phyloP scores from a whole-genome alignment of 345 rosid species.

The rapeseed (Brassica napus) region DNA sequence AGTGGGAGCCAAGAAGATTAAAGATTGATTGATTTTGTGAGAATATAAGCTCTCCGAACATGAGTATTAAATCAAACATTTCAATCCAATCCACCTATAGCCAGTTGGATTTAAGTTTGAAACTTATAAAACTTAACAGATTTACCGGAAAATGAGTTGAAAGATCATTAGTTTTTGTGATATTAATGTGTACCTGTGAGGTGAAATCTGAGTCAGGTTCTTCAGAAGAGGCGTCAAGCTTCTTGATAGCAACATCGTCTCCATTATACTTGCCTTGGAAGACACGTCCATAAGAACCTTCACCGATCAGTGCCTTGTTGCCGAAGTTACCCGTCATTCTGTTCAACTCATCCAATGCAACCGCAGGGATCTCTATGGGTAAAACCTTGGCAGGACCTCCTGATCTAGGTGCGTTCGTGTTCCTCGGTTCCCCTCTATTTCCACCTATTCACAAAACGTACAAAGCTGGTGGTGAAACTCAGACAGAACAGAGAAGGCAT shows the following conservation, averaged over 20 bases:
- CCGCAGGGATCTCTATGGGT: constrained; percentile 73
- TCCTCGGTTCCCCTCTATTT: constrained; percentile 75
- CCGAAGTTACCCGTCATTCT: constrained; percentile 70
- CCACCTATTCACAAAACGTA: constrained; percentile 17
- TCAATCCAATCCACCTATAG: no score
- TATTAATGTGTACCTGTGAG: constrained; percentile 60
- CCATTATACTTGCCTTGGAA: constrained; percentile 66
- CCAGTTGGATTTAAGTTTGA: no score
- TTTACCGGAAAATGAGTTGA: not conserved
- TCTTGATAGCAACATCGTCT: constrained; percentile 72
- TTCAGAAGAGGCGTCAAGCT: constrained; percentile 74
- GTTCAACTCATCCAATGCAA: constrained; percentile 70
- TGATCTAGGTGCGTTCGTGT: constrained; percentile 49
- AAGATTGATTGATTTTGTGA: not conserved
- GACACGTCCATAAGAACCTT: constrained; percentile 96
- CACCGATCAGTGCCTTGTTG: constrained; percentile 84
- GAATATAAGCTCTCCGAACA: no score
- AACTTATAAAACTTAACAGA: no score
- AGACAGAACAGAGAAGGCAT: not conserved
- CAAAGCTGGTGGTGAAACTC: constrained; percentile 3
- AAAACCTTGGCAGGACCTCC: constrained; percentile 78
- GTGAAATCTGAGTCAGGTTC: constrained; percentile 85
- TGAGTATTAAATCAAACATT: no score
- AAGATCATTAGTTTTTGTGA: not conserved
- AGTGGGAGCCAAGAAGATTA: not conserved